Conservation (phyloP, 2,329 filamentous ascomycete species). For the Colletotrichum sidae region DNA sequence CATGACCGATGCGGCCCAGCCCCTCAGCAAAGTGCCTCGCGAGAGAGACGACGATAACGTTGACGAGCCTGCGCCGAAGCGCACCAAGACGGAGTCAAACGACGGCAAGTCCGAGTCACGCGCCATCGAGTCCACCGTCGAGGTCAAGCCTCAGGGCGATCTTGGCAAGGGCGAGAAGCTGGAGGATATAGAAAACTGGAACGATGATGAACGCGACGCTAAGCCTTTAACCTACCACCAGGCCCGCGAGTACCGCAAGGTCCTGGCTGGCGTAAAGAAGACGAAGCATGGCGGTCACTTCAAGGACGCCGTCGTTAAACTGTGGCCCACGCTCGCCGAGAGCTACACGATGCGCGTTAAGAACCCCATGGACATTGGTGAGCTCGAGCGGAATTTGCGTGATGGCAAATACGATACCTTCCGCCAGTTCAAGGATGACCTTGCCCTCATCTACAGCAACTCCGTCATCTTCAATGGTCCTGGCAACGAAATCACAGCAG, state of each 20-base stretch:
- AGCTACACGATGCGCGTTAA: slow-evolving; percentile 77
- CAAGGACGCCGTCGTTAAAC: slow-evolving; percentile 78
- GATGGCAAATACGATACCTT: slow-evolving; percentile 73
- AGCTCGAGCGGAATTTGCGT: slow-evolving; percentile 85
- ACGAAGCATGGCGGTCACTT: slow-evolving; percentile 84
- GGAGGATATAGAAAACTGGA: slow-evolving; percentile 51
- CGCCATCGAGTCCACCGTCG: slow-evolving; percentile 39
- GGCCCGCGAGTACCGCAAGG: slow-evolving; percentile 71
- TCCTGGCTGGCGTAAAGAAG: slow-evolving; percentile 83
- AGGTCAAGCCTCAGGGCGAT: slow-evolving; percentile 45
- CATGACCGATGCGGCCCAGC: slow-evolving; percentile 64
- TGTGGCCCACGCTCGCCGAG: slow-evolving; percentile 81
- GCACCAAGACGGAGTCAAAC: slow-evolving; percentile 77
- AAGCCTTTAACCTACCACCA: slow-evolving; percentile 69
- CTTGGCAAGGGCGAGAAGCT: slow-evolving; percentile 39
- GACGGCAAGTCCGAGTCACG: slow-evolving; percentile 48
- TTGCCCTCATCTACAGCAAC: slow-evolving; percentile 84
- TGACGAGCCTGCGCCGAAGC: slow-evolving; percentile 78
- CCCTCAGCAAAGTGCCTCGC: slow-evolving; percentile 72
- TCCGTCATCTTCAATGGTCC: slow-evolving; percentile 85
- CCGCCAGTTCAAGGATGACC: slow-evolving; percentile 79
- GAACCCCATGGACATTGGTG: slow-evolving; percentile 85
- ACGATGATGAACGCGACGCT: slow-evolving; percentile 56
- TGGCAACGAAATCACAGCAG: slow-evolving; percentile 76
- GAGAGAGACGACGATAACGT: slow-evolving; percentile 81